Conservation (phyloP, 2,329 filamentous ascomycete species). For the Cladophialophora exuberans region DNA sequence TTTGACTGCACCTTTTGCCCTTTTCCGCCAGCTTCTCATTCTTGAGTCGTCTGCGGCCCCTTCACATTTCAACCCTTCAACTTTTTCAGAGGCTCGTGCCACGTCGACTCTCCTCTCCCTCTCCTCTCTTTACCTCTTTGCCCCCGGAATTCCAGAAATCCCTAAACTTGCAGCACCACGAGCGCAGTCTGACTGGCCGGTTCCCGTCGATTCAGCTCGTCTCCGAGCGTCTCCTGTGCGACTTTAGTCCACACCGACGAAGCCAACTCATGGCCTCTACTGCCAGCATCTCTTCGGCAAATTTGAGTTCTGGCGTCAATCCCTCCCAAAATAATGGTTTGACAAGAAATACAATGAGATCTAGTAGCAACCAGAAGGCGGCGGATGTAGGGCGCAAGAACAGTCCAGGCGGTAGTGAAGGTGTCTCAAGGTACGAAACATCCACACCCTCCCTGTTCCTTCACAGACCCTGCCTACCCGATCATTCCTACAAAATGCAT, state of each 20-base stretch:
- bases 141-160: slow-evolving; percentile 6
- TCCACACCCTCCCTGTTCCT: background rate
- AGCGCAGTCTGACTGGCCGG: slow-evolving; percentile 30
- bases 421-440: slow-evolving; percentile 23
- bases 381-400: slow-evolving; percentile 32
- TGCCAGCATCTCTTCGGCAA: slow-evolving; percentile 26
- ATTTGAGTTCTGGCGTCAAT: slow-evolving; percentile 8
- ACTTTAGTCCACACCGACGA: slow-evolving; percentile 25
- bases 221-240: slow-evolving; percentile 28
- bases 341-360: slow-evolving; percentile 31
- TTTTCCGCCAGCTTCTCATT: slow-evolving; percentile 11
- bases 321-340: slow-evolving; percentile 30
- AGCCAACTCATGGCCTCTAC: slow-evolving; percentile 34
- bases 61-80: slow-evolving; percentile 17
- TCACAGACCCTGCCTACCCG: slow-evolving; percentile 2
- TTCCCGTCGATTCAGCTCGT: slow-evolving; percentile 27
- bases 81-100: slow-evolving; percentile 28
- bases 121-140: slow-evolving; percentile 3
- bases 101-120: slow-evolving; percentile 12
- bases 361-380: slow-evolving; percentile 29
- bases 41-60: slow-evolving; percentile 7
- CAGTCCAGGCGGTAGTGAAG: slow-evolving; percentile 31
- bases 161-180: slow-evolving; percentile 1
- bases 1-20: slow-evolving; percentile 14
- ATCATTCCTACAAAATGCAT: background rate